Base-by-base conservation (phyloP, 2,329 filamentous ascomycete genomes). In the Coniochaeta sp. region DNA sequence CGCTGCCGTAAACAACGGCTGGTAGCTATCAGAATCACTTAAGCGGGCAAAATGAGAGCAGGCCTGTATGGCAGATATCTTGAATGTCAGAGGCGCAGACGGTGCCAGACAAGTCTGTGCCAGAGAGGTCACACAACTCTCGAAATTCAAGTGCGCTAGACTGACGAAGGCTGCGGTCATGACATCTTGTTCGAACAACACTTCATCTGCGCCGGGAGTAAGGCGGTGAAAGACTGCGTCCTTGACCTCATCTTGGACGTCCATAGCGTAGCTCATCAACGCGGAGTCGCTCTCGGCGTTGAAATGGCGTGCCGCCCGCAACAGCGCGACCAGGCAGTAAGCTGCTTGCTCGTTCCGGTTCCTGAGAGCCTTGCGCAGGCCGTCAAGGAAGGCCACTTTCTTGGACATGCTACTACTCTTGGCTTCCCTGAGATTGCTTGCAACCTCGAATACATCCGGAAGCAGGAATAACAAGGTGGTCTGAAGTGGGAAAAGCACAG, bases 401-500 rank as follows among this genome's bases (percentile, higher is more conserved):
- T 89, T 89, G 17, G 81, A 77, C 70, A 89, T 82, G 65, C 82
- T 80, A 59, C 79, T 78, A 65, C 81, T 83, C 69, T 87, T 88
- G 32, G 80, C 80, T 63, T 88, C 85, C 61, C 85, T 79, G 69
- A 89, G 76, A 70, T 87, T 87, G 70, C 85, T 87, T 28, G 86
- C 86, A 36, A 89, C 84, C 70, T 88, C 85, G 64, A 89, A 89
- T 6, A 89, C 83, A 65, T 89, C 87, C 4, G 87, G 87, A 9
- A 88, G 74, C 9, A 89, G 76, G 61, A 89, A 81, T 10, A 89
- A 72, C 4, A 89, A 73, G 14, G 81, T 79, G 2, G 80, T 85
- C 68, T 89, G 87, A 58, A 89, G 76, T 17, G 86, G 85, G 65
- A 81, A 86, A 22, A 88, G 74, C 34, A 83, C 73, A 3, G 77